Evolutionary conservation across 2,329 filamentous ascomycete genomes (phyloP), one percentile per base, ranked within the genome.

Genomic region (Grosmannia serpens): DNA sequence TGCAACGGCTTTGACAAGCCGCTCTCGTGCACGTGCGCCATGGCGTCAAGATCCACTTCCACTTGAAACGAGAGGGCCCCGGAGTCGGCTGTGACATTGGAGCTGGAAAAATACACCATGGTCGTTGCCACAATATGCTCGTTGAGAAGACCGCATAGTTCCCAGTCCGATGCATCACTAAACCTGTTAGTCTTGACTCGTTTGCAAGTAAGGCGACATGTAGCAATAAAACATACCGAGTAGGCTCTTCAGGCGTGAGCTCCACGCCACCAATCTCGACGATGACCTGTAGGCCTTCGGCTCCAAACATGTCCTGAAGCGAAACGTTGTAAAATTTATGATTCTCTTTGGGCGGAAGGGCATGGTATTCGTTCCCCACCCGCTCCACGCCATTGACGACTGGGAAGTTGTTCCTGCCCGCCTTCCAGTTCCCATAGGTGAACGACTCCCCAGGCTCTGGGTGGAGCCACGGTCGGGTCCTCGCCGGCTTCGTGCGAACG

Each of bases 191-290:
- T 38, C n/a, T 17, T 17, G 35, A 38, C 3, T 15, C 15, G 35
- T 9, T 11, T 15, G 17, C 35, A 38, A 6, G 5, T 15, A 2
- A 38, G 15, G 15, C 11, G 17, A 15, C 13, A 13, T 9, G 35
- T 2, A 9, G 35, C 17, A 38, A 13, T 33, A 7, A 15, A 6
- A 38, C 35, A 38, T 38, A 38, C 35, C 10, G 35, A 17, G 35
- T 38, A 38, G 80, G 78, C 35, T 80, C 77, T 8, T 79, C 76
- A 0, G 81, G 81, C 0, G 75, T 80, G 1, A 86, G 71, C 47
- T 83, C 74, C 54, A 85, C 78, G 31, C 74, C 77, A 0, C 79
- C 75, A 61, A 87, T 71, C 64, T 86, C 84, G 24, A 86, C 76
- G 53, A 87, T 82, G 44, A 87, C 69, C 63, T 87, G 84, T 4